Base-by-base conservation (phyloP, 805 yeast species). In the Yamadazyma olivae region DNA sequence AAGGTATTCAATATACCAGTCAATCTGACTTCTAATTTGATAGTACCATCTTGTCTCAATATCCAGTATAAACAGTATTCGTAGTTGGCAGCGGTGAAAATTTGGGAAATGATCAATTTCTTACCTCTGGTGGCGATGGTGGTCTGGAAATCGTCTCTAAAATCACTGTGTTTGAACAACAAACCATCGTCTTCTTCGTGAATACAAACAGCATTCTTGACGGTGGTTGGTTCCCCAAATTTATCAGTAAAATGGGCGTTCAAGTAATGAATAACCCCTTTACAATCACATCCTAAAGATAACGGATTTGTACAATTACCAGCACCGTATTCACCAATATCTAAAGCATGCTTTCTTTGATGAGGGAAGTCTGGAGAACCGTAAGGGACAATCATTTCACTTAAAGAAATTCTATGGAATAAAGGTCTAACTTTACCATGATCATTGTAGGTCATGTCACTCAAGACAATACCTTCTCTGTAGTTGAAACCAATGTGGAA, bases 121-220 rank as follows among this genome's bases (percentile, higher is more conserved):
- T 83, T 80, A 33, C 88, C 83, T 66, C 95, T 76, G 34, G 88
- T 79, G 43, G 79, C 83, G 48, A 83, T 74, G 24, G 83, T 75
- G 36, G 91, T 84, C 44, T 77, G 79, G 62, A 81, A 83, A 54
- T 72, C 77, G 59, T 84, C 91, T 70, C 93, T 77, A 68, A 81
- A 84, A 63, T 84, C 91, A 39, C 91, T 82, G 63, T 84, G 93
- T 68, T 84, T 84, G 72, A 70, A 83, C 46, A 84, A 64, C 45
- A 84, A 61, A 22, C 93, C 91, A 51, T 83, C 89, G 54, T 85
- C 93, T 61, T 84, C 91, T 67, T 84, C 93, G 57, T 85, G 93
- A 51, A 84, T 83, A 62, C 93, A 84, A 43, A 84, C 74, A 12
- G 90, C 91, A 49, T 84, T 81, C 61, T 79, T 82, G 41, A 83